Evolutionary conservation across 768 basidiomycete species (phyloP).

Genomic region (Naganishia antarctica): DNA sequence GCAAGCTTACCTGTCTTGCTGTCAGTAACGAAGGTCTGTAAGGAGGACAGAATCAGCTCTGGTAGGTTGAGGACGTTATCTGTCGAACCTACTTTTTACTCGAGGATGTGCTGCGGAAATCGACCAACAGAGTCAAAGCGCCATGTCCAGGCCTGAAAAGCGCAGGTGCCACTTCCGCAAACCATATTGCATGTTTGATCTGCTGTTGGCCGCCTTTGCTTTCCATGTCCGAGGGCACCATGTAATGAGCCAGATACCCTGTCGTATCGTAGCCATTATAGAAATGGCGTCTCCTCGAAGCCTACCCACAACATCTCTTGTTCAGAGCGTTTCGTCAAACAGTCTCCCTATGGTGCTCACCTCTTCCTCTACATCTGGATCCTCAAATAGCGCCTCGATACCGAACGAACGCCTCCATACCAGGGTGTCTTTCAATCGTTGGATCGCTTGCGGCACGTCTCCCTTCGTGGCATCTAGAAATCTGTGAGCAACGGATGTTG

Average conservation of each 20-base stretch:
- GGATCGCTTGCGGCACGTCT: slow-evolving; percentile 10
- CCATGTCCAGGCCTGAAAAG: slow-evolving; percentile 17
- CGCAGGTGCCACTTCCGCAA: slow-evolving; percentile 16
- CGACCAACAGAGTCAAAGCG: slow-evolving; percentile 6
- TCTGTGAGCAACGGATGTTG: not conserved
- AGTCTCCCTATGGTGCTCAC: not conserved
- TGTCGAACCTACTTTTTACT: not conserved
- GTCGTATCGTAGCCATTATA: slow-evolving; percentile 3
- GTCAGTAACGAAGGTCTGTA: slow-evolving; percentile 14
- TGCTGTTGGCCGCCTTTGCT: slow-evolving; percentile 19
- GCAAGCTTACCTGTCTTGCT: slow-evolving; percentile 18
- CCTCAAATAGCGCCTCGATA: slow-evolving; percentile 10
- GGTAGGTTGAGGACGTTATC: too few relatives aligned
- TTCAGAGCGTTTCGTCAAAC: not conserved
- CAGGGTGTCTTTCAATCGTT: slow-evolving; percentile 20
- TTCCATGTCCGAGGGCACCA: not conserved
- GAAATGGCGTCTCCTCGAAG: slow-evolving; percentile 21
- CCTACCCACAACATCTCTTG: too few relatives aligned
- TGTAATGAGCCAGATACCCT: slow-evolving; percentile 19
- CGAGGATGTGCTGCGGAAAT: not conserved
- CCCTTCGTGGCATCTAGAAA: slow-evolving; percentile 4
- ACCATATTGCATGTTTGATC: slow-evolving; percentile 26
- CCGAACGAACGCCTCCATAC: slow-evolving; percentile 20
- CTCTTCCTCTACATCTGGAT: slow-evolving; percentile 17
- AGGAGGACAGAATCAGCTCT: not conserved